Conservation (phyloP, 768 basidiomycete species). For the Naganishia vaughanmartiniae region DNA sequence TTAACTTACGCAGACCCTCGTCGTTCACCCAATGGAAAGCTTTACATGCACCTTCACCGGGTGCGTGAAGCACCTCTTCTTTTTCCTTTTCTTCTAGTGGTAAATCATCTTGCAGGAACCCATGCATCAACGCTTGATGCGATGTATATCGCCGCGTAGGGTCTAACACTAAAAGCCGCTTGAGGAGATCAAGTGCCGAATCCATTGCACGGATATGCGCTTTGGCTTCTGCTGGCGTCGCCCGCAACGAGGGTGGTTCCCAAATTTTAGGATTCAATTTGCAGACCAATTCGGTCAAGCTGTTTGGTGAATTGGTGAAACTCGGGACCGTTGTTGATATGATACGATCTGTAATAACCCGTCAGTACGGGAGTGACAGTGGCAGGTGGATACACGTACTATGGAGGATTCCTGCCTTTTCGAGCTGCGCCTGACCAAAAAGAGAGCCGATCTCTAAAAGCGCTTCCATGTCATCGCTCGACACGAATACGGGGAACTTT, state of each 20-base stretch:
- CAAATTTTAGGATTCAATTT: constrained; percentile 66
- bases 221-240: constrained; percentile 53
- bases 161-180: constrained; percentile 71
- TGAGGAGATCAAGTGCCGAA: constrained; percentile 70
- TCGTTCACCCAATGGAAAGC: constrained; percentile 27
- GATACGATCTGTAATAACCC: constrained; percentile 65
- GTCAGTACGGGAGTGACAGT: background rate
- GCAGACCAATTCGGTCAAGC: constrained; percentile 73
- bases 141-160: constrained; percentile 75
- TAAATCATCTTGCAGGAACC: constrained; percentile 62
- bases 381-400: constrained; percentile 59
- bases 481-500: constrained; percentile 92
- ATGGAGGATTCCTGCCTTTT: constrained; percentile 79
- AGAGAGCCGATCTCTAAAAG: constrained; percentile 90
- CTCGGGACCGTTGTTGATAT: constrained; percentile 87
- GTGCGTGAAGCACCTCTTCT: constrained; percentile 26
- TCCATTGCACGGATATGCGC: constrained; percentile 62
- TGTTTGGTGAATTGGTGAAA: constrained; percentile 62
- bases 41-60: constrained; percentile 31
- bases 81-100: constrained; percentile 53
- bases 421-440: constrained; percentile 77
- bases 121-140: constrained; percentile 69
- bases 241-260: constrained; percentile 58
- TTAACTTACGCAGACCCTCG: constrained; percentile 27
- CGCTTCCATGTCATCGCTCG: constrained; percentile 89